A percentile compares a stretch with the other conserved stretches of the same genome.
These are phyloP conservation scores for Trichosanthes truncata DNA, from an alignment of 306 rosid species.

Conservation along the genomic window DNA sequence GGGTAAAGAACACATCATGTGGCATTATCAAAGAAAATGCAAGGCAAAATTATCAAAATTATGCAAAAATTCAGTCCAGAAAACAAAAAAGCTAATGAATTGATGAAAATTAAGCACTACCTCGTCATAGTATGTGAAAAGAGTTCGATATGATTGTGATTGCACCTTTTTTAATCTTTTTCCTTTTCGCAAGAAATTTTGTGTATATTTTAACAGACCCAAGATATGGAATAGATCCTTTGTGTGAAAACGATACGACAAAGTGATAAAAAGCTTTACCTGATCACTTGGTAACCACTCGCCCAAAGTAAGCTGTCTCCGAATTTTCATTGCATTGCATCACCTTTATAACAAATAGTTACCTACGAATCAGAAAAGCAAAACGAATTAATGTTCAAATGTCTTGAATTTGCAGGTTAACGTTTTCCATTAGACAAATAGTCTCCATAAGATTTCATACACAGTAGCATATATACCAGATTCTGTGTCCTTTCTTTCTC, in stretches of 20 bases:
- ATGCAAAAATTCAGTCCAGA: background rate
- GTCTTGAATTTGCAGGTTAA: background rate
- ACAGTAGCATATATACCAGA: background rate
- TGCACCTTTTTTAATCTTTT: background rate
- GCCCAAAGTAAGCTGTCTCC: background rate
- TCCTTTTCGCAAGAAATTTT: background rate
- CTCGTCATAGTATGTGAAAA: background rate
- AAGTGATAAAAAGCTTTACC: slow-evolving; percentile 3
- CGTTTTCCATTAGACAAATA: background rate
- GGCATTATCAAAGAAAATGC: background rate
- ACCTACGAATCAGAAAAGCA: background rate
- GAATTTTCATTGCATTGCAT: background rate
- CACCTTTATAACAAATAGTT: background rate
- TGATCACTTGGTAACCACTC: background rate
- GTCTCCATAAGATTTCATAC: background rate
- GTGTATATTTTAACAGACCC: background rate
- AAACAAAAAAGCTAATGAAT: background rate
- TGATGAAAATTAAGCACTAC: background rate
- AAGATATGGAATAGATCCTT: background rate
- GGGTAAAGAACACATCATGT: background rate
- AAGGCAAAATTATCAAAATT: background rate
- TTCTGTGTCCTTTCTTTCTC: background rate
- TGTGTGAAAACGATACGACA: background rate
- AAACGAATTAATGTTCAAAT: background rate
- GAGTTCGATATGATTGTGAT: background rate